A percentile compares a stretch with the other conserved stretches of the same genome.
These are phyloP conservation scores for Candida odintsovae DNA, from an alignment of 805 yeast species.

Conservation along the genomic window DNA sequence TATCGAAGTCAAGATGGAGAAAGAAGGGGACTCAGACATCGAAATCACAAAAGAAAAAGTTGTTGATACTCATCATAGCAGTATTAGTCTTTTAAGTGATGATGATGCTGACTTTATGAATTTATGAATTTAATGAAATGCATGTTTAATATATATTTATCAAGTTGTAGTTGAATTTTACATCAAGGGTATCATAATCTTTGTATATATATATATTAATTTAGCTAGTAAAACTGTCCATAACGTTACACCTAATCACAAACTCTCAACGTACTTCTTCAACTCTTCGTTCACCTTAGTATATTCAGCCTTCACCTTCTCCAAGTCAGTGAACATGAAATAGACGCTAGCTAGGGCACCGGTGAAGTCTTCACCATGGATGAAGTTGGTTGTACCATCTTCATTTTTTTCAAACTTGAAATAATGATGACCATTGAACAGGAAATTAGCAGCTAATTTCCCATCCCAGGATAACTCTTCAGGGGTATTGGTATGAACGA, in stretches of 20 bases:
- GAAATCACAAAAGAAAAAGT: conserved; percentile 1
- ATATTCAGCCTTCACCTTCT: neutral
- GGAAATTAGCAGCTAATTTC: neutral
- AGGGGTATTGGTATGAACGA: neutral
- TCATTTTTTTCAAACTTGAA: conserved; percentile 4
- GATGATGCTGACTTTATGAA: conserved; percentile 15
- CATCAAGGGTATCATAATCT: too few relatives aligned
- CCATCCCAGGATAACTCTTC: conserved; percentile 6
- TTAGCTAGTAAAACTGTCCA: too few relatives aligned
- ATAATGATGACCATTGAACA: conserved; percentile 3
- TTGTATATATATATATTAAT: too few relatives aligned
- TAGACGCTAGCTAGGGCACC: conserved; percentile 1
- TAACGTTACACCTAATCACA: neutral
- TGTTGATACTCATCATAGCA: neutral
- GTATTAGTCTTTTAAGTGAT: conserved; percentile 5
- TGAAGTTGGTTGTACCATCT: neutral
- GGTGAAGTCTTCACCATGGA: conserved; percentile 3
- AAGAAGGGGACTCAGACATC: neutral
- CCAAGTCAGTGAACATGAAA: neutral
- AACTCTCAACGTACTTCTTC: neutral
- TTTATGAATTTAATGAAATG: conserved; percentile 3
- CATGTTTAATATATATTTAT: neutral
- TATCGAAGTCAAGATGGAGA: neutral
- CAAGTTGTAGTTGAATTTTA: too few relatives aligned
- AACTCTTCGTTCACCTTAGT: neutral